phyloP scores from a whole-genome alignment of 202 grass and related monocot genomes.

The Schoenoplectus tabernaemontani region DNA sequence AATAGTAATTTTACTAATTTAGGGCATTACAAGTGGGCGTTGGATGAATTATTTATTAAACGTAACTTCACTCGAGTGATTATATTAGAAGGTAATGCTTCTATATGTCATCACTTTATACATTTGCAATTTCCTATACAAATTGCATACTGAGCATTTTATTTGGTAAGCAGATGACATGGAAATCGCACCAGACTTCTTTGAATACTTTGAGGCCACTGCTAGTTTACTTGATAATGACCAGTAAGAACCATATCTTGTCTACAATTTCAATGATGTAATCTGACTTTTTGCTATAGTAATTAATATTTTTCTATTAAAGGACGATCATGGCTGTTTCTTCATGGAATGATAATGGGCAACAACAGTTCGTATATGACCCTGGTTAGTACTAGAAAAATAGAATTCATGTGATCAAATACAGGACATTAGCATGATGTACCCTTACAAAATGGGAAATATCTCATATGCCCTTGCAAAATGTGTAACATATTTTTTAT shows the following conservation, averaged over 20 bases:
- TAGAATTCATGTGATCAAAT: constrained; percentile 1
- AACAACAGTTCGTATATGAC: constrained; percentile 77
- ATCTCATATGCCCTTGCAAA: neutral
- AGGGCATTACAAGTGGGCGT: constrained; percentile 98
- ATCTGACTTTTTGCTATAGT: constrained; percentile 1
- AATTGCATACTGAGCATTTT: constrained; percentile 11
- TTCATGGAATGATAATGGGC: constrained; percentile 98
- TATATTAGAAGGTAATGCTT: constrained; percentile 81
- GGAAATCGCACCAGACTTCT: constrained; percentile 94
- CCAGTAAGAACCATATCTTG: constrained; percentile 40
- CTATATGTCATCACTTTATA: constrained; percentile 15
- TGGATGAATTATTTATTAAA: constrained; percentile 79
- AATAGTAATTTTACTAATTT: constrained; percentile 27
- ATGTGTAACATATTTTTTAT: neutral
- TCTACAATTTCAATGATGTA: constrained; percentile 16
- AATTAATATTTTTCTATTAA: constrained; percentile 18
- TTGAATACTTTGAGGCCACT: constrained; percentile 84
- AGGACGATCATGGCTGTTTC: constrained; percentile 97
- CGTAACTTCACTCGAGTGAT: constrained; percentile 78
- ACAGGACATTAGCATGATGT: neutral
- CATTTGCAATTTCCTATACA: constrained; percentile 23
- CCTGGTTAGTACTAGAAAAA: constrained; percentile 52
- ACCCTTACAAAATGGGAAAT: neutral
- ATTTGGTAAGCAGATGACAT: constrained; percentile 82
- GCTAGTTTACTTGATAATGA: constrained; percentile 82